Evolutionary conservation across 345 rosid genomes (phyloP).

Genomic region (Bruguiera parviflora): DNA sequence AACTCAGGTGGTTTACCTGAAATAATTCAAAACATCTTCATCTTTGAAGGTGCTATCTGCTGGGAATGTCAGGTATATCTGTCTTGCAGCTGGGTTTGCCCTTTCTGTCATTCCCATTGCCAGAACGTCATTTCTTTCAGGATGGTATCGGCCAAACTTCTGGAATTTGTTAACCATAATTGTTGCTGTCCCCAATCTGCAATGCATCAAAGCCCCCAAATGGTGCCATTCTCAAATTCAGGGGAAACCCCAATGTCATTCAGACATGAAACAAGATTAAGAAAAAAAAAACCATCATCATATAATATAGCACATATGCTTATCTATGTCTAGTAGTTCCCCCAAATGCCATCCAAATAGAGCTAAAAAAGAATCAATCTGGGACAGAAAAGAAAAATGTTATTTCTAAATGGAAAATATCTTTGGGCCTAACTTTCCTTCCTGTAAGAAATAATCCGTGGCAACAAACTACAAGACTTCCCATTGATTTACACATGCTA

Average conservation of each 20-base stretch:
- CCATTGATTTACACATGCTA: too few species aligned
- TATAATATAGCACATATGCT: neutral
- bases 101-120: conserved; percentile 65
- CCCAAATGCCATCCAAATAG: neutral
- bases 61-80: conserved; percentile 96
- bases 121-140: conserved; percentile 60
- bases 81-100: conserved; percentile 73
- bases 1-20: conserved; percentile 46
- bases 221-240: neutral
- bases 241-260: neutral
- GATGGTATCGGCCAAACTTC: conserved; percentile 48
- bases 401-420: too few species aligned
- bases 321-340: neutral
- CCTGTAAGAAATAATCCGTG: too few species aligned
- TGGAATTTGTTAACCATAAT: conserved; percentile 58
- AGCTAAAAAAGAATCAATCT: neutral
- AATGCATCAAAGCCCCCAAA: conserved; percentile 17
- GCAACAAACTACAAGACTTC: too few species aligned
- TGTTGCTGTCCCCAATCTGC: conserved; percentile 54
- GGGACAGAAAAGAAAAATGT: too few species aligned
- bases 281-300: neutral
- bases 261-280: neutral
- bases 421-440: too few species aligned
- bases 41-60: conserved; percentile 94
- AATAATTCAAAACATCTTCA: conserved; percentile 91